Evolutionary conservation across 192 early-diverging fungal species (phyloP).

Genomic region (Linnemannia elongata): DNA sequence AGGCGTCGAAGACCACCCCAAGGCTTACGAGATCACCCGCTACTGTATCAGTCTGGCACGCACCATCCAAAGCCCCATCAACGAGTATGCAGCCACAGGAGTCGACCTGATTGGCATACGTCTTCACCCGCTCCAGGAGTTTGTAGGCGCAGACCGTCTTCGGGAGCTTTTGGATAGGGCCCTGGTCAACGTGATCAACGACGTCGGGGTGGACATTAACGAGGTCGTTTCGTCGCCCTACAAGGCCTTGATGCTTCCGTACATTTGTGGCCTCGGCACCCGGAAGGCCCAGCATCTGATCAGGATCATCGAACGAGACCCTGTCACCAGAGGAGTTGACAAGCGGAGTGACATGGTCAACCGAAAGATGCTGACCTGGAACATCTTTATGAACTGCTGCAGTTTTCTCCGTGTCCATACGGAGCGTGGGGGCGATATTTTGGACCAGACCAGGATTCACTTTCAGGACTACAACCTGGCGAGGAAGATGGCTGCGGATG

Average conservation of each 20-base stretch:
- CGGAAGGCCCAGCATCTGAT: slow-evolving; percentile 89
- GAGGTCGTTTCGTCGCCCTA: slow-evolving; percentile 76
- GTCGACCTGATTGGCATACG: slow-evolving; percentile 72
- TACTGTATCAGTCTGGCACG: slow-evolving; percentile 92
- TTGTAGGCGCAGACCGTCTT: slow-evolving; percentile 75
- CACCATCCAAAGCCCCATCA: slow-evolving; percentile 86
- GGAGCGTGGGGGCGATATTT: slow-evolving; percentile 72
- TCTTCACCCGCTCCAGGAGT: slow-evolving; percentile 82
- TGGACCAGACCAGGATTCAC: slow-evolving; percentile 96
- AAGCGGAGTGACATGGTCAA: slow-evolving; percentile 78
- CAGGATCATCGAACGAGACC: slow-evolving; percentile 67
- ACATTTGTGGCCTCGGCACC: slow-evolving; percentile 93
- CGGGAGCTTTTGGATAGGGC: slow-evolving; percentile 84
- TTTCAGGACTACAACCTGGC: slow-evolving; percentile 96
- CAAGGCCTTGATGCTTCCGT: slow-evolving; percentile 79
- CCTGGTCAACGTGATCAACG: slow-evolving; percentile 87
- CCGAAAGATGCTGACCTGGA: slow-evolving; percentile 71
- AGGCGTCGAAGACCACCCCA: slow-evolving; percentile 78
- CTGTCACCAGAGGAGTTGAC: slow-evolving; percentile 43
- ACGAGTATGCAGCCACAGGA: slow-evolving; percentile 85
- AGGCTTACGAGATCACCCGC: slow-evolving; percentile 75
- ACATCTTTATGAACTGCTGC: slow-evolving; percentile 94
- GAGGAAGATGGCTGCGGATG: slow-evolving; percentile 96
- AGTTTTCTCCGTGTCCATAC: slow-evolving; percentile 90
- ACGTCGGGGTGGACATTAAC: slow-evolving; percentile 92